These are phyloP conservation scores for Fusarium sp. DNA, from an alignment of 2,329 filamentous ascomycete genomes.

Conservation along the genomic window DNA sequence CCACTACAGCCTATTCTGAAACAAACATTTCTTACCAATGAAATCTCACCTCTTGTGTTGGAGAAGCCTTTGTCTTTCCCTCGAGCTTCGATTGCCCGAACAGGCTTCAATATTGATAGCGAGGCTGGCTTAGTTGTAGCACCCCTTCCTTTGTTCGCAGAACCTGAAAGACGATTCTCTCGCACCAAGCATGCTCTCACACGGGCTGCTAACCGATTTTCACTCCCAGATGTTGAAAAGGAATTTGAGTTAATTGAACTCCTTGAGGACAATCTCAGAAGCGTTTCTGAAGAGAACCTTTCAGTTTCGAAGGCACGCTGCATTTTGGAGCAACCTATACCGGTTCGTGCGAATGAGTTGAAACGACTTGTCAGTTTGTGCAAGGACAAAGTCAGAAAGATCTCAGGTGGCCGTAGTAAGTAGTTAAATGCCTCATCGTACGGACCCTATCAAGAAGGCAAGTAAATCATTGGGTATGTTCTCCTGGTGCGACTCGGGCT, in stretches of 20 bases:
- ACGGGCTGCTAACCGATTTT: conserved; percentile 13
- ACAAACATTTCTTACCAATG: conserved; percentile 18
- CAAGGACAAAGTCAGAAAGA: conserved; percentile 43
- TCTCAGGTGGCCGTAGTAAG: conserved; percentile 39
- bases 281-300: conserved; percentile 35
- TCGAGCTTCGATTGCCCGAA: neutral
- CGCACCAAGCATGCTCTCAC: neutral
- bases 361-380: conserved; percentile 50
- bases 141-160: conserved; percentile 15
- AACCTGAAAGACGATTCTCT: conserved; percentile 11
- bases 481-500: conserved; percentile 23
- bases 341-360: conserved; percentile 49
- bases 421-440: conserved; percentile 9
- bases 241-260: neutral
- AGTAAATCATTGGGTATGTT: conserved; percentile 11
- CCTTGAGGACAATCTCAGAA: conserved; percentile 20
- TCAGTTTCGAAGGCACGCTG: conserved; percentile 49
- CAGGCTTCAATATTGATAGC: conserved; percentile 43
- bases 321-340: conserved; percentile 49
- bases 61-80: conserved; percentile 18
- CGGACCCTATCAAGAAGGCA: neutral
- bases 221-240: conserved; percentile 5
- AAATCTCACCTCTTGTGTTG: conserved; percentile 27
- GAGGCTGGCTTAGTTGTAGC: conserved; percentile 23
- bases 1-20: conserved; percentile 13